Evolutionary conservation across 176 grass and related monocot species (phyloP).

Genomic region (Lolium multiflorum): DNA sequence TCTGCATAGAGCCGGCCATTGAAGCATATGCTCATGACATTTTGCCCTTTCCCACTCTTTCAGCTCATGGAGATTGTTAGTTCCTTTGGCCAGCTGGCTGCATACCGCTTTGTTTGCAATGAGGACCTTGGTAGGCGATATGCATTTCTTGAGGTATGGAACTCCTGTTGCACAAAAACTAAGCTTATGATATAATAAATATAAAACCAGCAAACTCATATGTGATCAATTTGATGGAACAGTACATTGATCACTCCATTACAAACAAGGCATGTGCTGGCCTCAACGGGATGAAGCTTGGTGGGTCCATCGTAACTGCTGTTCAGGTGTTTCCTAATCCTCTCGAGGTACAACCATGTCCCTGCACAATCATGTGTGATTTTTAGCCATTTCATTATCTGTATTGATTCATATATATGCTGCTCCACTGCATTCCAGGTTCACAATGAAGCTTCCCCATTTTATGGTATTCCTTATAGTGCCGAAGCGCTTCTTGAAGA

Average conservation of each 20-base stretch:
- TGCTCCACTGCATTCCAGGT: constrained; percentile 50
- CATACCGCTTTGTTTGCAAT: constrained; percentile 68
- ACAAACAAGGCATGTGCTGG: constrained; percentile 94
- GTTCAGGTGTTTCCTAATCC: constrained; percentile 65
- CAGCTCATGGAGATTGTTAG: constrained; percentile 92
- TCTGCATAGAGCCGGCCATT: constrained; percentile 27
- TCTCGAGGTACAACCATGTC: constrained; percentile 52
- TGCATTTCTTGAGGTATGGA: constrained; percentile 92
- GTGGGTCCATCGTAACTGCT: constrained; percentile 69
- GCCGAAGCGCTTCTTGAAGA: constrained; percentile 75
- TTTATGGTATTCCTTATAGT: constrained; percentile 80
- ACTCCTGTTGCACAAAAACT: constrained; percentile 27
- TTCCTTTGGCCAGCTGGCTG: constrained; percentile 80
- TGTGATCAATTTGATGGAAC: constrained; percentile 47
- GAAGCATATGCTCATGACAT: constrained; percentile 32
- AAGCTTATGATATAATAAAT: constrained; percentile 21
- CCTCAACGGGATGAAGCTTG: constrained; percentile 92
- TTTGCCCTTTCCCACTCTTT: constrained; percentile 47
- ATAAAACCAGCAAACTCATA: constrained; percentile 29
- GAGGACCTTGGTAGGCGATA: constrained; percentile 71
- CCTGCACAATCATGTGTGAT: constrained; percentile 36
- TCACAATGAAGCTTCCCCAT: constrained; percentile 49
- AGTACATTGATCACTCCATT: constrained; percentile 81
- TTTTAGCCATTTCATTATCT: constrained; percentile 42
- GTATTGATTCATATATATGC: constrained; percentile 12